These are phyloP conservation scores for Friedmanniomyces endolithicus DNA, from an alignment of 495 filamentous ascomycete genomes.

Conservation along the genomic window DNA sequence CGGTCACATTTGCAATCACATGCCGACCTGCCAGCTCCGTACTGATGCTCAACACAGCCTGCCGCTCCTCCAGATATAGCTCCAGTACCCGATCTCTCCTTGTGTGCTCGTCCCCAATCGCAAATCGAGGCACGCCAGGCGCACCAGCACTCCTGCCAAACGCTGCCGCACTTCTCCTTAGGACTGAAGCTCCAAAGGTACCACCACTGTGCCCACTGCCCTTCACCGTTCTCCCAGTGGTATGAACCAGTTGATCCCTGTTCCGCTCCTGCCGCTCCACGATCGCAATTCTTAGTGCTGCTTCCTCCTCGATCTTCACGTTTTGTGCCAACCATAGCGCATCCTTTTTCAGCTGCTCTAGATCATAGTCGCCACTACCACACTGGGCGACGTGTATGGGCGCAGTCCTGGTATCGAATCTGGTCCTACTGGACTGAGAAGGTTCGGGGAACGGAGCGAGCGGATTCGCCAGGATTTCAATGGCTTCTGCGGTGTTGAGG, in stretches of 20 bases:
- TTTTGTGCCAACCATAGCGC: constrained; percentile 71
- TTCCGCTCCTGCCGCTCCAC: constrained; percentile 68
- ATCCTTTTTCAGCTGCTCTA: constrained; percentile 75
- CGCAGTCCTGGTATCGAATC: constrained; percentile 78
- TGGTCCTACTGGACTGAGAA: constrained; percentile 45
- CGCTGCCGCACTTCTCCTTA: background rate
- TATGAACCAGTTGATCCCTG: background rate
- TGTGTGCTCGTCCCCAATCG: constrained; percentile 22
- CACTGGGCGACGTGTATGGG: constrained; percentile 75
- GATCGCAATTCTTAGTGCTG: constrained; percentile 65
- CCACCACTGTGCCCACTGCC: background rate
- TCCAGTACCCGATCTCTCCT: constrained; percentile 52
- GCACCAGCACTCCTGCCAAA: background rate
- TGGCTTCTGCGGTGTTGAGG: constrained; percentile 52
- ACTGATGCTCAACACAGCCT: constrained; percentile 40
- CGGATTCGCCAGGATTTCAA: constrained; percentile 52
- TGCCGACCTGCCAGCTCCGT: constrained; percentile 25
- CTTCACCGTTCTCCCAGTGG: background rate
- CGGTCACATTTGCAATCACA: background rate
- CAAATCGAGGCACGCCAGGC: background rate
- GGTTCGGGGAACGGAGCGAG: constrained; percentile 49
- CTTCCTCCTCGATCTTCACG: constrained; percentile 64
- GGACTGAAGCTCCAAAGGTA: constrained; percentile 34
- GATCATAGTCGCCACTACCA: constrained; percentile 52
- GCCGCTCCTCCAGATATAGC: constrained; percentile 57